These are phyloP conservation scores for Leccinum imitatum DNA, from an alignment of 768 basidiomycete genomes.

Conservation along the genomic window DNA sequence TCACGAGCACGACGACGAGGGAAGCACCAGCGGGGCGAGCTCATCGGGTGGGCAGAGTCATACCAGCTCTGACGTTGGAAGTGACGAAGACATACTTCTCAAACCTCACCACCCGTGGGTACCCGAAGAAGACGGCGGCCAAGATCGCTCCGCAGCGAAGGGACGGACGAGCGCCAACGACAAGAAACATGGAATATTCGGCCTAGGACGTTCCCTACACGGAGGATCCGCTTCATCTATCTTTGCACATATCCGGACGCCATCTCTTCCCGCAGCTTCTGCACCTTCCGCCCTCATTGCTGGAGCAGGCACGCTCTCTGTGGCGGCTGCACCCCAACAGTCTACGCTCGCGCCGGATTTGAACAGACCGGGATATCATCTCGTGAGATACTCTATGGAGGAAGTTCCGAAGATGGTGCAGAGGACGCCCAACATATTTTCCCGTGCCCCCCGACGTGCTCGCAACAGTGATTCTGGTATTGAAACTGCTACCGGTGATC, in stretches of 20 bases:
- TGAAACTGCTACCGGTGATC: neutral
- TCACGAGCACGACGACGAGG: conserved; percentile 30
- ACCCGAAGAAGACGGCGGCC: conserved; percentile 6
- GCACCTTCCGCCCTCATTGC: conserved; percentile 62
- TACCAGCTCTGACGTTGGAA: conserved; percentile 21
- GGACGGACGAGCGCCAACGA: neutral
- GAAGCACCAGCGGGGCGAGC: conserved; percentile 23
- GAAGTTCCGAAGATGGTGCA: conserved; percentile 1
- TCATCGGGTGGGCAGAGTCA: conserved; percentile 19
- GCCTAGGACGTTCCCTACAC: conserved; percentile 21
- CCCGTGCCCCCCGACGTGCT: conserved; percentile 11
- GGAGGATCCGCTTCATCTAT: conserved; percentile 29
- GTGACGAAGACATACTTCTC: conserved; percentile 19
- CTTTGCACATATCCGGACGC: conserved; percentile 16
- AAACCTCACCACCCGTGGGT: conserved; percentile 25
- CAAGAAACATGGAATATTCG: neutral
- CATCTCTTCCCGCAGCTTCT: conserved; percentile 22
- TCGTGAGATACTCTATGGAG: conserved; percentile 51
- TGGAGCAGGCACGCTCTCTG: conserved; percentile 63
- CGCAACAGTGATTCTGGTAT: conserved; percentile 16
- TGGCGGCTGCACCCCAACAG: conserved; percentile 54
- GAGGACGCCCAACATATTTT: conserved; percentile 1
- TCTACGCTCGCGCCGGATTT: conserved; percentile 55
- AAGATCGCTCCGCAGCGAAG: conserved; percentile 4
- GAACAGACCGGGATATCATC: conserved; percentile 60